Evolutionary conservation across 2,329 filamentous ascomycete species (phyloP).

Genomic region (Botryosphaeria dothidea): DNA sequence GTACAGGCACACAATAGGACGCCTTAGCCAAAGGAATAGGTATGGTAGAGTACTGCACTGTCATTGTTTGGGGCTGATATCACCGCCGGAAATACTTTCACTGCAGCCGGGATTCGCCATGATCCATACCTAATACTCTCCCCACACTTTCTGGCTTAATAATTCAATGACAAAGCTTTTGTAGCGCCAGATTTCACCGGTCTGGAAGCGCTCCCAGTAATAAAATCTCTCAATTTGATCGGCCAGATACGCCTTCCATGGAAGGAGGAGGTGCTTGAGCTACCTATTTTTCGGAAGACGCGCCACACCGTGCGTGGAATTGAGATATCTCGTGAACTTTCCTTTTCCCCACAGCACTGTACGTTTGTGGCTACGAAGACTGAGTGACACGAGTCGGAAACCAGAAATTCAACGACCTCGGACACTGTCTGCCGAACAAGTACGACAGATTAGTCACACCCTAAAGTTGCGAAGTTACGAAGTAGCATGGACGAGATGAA

Average conservation of each 20-base stretch:
- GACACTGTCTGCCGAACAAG: neutral
- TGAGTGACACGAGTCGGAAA: neutral
- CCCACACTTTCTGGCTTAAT: neutral
- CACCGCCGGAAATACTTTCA: neutral
- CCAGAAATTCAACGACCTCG: neutral
- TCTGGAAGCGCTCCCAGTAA: neutral
- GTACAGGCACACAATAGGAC: neutral
- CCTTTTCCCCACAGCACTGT: neutral
- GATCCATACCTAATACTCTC: neutral
- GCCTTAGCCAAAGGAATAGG: neutral
- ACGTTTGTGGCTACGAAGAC: neutral
- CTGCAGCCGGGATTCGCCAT: neutral
- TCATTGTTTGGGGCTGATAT: neutral
- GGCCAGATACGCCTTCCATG: neutral
- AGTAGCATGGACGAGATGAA: neutral
- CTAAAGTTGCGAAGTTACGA: neutral
- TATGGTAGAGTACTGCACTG: neutral
- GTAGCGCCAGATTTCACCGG: neutral
- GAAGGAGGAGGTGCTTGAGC: neutral
- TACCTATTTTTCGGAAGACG: neutral
- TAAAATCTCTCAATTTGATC: neutral
- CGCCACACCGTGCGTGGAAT: neutral
- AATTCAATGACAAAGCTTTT: neutral
- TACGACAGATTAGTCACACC: neutral
- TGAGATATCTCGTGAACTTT: neutral